These are phyloP conservation scores for Auriculariales sp. DNA, from an alignment of 768 basidiomycete species.

Conservation along the genomic window DNA sequence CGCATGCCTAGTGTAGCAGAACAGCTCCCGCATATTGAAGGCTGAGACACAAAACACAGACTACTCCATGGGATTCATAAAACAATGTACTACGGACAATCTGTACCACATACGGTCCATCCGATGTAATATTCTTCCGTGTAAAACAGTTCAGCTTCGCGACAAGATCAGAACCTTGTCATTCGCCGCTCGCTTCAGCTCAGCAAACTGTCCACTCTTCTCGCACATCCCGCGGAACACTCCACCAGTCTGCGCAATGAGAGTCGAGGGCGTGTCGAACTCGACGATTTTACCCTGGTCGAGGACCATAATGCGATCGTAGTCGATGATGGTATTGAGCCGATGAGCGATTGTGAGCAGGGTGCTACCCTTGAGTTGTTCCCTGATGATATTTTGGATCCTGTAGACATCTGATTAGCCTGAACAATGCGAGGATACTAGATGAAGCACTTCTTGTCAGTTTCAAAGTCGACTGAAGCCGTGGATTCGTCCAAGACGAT, in stretches of 20 bases:
- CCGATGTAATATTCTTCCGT: too few relatives aligned
- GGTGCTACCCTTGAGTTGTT: constrained; percentile 65
- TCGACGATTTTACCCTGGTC: constrained; percentile 35
- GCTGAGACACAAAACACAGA: too few relatives aligned
- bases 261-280: constrained; percentile 57
- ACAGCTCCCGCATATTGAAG: too few relatives aligned
- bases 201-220: constrained; percentile 23
- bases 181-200: background rate
- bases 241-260: constrained; percentile 48
- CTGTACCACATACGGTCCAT: too few relatives aligned
- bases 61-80: too few relatives aligned
- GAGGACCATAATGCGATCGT: constrained; percentile 15
- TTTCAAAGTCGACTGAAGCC: constrained; percentile 57
- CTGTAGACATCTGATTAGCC: constrained; percentile 64
- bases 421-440: constrained; percentile 10
- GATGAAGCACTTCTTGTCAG: background rate
- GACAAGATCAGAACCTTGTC: too few relatives aligned
- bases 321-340: constrained; percentile 13
- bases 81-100: too few relatives aligned
- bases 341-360: constrained; percentile 48
- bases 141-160: too few relatives aligned
- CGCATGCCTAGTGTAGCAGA: too few relatives aligned
- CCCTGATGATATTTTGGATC: constrained; percentile 77
- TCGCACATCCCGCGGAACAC: constrained; percentile 56
- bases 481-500: constrained; percentile 76